Evolutionary conservation across 768 basidiomycete genomes (phyloP).

Genomic region (Phylloporus scabripes): DNA sequence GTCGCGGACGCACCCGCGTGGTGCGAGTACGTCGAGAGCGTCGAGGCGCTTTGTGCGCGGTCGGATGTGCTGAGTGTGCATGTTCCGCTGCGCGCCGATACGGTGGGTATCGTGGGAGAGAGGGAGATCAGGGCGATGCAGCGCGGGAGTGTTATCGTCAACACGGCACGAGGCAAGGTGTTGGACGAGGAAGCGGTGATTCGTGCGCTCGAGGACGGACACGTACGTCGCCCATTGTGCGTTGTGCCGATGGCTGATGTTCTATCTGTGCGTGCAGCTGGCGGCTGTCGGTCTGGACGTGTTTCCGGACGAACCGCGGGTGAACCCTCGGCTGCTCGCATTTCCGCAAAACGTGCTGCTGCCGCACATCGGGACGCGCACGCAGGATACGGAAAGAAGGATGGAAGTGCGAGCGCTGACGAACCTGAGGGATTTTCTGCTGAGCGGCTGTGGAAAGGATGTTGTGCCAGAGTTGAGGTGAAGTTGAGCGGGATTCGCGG

Average conservation of each 20-base stretch:
- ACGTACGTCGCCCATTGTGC: conserved; percentile 50
- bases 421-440: conserved; percentile 68
- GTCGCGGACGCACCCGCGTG: conserved; percentile 58
- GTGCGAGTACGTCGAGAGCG: conserved; percentile 70
- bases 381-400: conserved; percentile 66
- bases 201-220: conserved; percentile 76
- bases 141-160: conserved; percentile 72
- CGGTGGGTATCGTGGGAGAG: conserved; percentile 67
- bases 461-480: conserved; percentile 48
- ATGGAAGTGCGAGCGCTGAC: conserved; percentile 83
- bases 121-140: conserved; percentile 73
- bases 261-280: conserved; percentile 41
- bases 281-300: conserved; percentile 81
- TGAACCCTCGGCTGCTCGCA: conserved; percentile 71
- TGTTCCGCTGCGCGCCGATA: conserved; percentile 73
- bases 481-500: not conserved
- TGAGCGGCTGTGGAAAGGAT: conserved; percentile 56
- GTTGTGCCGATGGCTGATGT: not conserved
- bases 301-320: conserved; percentile 76
- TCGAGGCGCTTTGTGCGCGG: conserved; percentile 57
- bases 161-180: conserved; percentile 88
- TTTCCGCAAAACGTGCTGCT: conserved; percentile 80
- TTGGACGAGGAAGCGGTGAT: conserved; percentile 87
- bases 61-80: conserved; percentile 85
- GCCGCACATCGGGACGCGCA: conserved; percentile 95